Conservation (phyloP, 2,329 filamentous ascomycete species). For the Fonsecaea erecta region DNA sequence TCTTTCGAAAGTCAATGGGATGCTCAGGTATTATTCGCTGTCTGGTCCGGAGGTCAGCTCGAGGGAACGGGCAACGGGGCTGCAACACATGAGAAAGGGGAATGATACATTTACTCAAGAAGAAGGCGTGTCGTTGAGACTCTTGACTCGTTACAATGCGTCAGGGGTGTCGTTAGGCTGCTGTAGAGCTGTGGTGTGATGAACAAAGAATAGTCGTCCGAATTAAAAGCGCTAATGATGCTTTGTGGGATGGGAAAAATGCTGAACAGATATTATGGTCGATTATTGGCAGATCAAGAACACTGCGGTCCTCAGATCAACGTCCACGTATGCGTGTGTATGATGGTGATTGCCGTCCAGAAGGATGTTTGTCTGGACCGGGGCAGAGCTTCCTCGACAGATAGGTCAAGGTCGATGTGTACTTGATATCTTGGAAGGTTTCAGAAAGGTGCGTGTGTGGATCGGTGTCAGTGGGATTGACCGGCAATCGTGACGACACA, state of each 20-base stretch:
- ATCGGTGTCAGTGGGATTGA: slow-evolving; percentile 31
- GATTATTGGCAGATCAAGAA: slow-evolving; percentile 23
- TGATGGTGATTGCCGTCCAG: slow-evolving; percentile 16
- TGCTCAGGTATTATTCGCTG: slow-evolving; percentile 11
- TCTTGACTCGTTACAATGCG: slow-evolving; percentile 29
- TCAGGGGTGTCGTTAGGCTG: slow-evolving; percentile 20
- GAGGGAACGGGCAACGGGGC: not conserved
- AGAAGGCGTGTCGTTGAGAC: slow-evolving; percentile 31
- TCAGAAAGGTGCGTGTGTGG: slow-evolving; percentile 32
- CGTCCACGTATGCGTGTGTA: slow-evolving; percentile 16
- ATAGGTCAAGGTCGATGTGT: slow-evolving; percentile 23
- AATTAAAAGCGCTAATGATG: slow-evolving; percentile 23
- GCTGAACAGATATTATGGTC: slow-evolving; percentile 10
- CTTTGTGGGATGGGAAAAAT: slow-evolving; percentile 16
- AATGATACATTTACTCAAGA: slow-evolving; percentile 22
- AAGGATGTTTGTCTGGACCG: slow-evolving; percentile 9
- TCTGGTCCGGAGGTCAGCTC: slow-evolving; percentile 4
- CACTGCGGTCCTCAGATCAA: slow-evolving; percentile 16
- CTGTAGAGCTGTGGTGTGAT: slow-evolving; percentile 29
- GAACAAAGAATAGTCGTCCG: slow-evolving; percentile 5
- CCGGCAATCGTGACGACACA: slow-evolving; percentile 35
- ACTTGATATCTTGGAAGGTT: slow-evolving; percentile 30
- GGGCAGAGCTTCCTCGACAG: slow-evolving; percentile 36
- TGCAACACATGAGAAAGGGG: not conserved
- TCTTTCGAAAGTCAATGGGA: slow-evolving; percentile 2